These are phyloP conservation scores for Halocafeteria seosinensis DNA, from an alignment of 108 stramenopile genomes.

Conservation along the genomic window DNA sequence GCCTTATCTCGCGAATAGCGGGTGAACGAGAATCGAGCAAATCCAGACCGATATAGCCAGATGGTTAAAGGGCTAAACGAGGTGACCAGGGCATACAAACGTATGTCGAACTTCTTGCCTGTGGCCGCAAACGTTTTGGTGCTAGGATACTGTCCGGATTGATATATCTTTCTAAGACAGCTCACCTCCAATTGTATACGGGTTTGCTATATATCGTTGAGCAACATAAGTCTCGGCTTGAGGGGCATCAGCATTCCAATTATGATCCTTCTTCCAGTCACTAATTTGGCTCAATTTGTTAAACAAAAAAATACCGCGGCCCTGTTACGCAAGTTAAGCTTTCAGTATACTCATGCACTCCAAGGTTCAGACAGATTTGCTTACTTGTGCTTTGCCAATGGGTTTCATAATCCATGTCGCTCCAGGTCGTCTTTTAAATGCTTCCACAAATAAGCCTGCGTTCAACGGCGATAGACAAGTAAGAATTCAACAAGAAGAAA, in stretches of 20 bases:
- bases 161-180: too few species aligned
- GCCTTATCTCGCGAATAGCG: too few species aligned
- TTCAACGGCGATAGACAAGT: too few species aligned
- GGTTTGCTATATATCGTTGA: slow-evolving; percentile 51
- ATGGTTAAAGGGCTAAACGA: slow-evolving; percentile 30
- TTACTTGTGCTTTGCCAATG: slow-evolving; percentile 25
- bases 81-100: slow-evolving; percentile 41
- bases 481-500: too few species aligned
- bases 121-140: too few species aligned
- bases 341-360: too few species aligned
- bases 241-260: slow-evolving; percentile 12
- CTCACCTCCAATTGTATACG: slow-evolving; percentile 50
- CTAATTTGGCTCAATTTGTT: slow-evolving; percentile 37
- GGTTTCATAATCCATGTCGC: slow-evolving; percentile 50
- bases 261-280: slow-evolving; percentile 15
- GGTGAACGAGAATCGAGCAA: slow-evolving; percentile 43
- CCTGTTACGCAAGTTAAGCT: too few species aligned
- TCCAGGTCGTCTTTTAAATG: slow-evolving; percentile 32
- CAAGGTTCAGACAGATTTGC: too few species aligned
- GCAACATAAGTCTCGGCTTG: slow-evolving; percentile 29
- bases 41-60: slow-evolving; percentile 36
- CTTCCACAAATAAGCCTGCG: slow-evolving; percentile 47
- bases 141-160: too few species aligned
- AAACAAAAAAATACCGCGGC: slow-evolving; percentile 42
- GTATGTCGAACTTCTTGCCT: slow-evolving; percentile 64